Conservation (phyloP, 306 rosid genomes). For the Cucurbita ficifolia region DNA sequence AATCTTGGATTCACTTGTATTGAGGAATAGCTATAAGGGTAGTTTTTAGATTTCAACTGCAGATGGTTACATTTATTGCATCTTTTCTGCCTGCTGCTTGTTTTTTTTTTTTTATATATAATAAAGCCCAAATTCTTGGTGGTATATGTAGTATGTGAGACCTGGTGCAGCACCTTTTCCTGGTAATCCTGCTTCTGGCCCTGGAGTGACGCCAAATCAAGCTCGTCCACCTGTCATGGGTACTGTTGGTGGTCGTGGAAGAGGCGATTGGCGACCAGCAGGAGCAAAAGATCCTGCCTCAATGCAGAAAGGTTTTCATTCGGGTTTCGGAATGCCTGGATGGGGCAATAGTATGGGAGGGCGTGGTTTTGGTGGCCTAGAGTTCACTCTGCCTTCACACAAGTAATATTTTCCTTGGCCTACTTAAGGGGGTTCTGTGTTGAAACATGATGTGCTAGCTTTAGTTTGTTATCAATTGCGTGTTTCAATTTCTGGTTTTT, state of each 20-base stretch:
- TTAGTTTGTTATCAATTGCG: background rate
- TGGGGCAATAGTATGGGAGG: slow-evolving; percentile 77
- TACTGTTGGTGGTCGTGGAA: slow-evolving; percentile 65
- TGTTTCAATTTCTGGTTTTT: background rate
- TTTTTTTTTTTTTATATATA: slow-evolving; percentile 3
- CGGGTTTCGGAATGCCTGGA: slow-evolving; percentile 56
- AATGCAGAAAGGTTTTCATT: slow-evolving; percentile 68
- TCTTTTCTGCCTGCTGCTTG: background rate
- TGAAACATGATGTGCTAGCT: background rate
- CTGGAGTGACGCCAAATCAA: slow-evolving; percentile 71
- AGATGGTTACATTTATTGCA: background rate
- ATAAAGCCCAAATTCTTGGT: slow-evolving; percentile 3
- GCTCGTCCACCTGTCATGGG: slow-evolving; percentile 67
- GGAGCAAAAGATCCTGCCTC: slow-evolving; percentile 46
- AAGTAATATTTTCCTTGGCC: slow-evolving; percentile 35
- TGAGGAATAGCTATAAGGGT: background rate
- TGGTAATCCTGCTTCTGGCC: slow-evolving; percentile 50
- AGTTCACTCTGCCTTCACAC: slow-evolving; percentile 96
- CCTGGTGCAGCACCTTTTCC: slow-evolving; percentile 82
- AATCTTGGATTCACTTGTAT: background rate
- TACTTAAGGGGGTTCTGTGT: background rate
- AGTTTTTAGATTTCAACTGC: background rate
- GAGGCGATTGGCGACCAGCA: slow-evolving; percentile 97
- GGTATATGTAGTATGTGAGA: slow-evolving; percentile 65
- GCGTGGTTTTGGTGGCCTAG: slow-evolving; percentile 85